A percentile compares a stretch with the other conserved stretches of the same genome.
phyloP scores from a whole-genome alignment of 257 asterid species.

The Scutellaria baicalensis region DNA sequence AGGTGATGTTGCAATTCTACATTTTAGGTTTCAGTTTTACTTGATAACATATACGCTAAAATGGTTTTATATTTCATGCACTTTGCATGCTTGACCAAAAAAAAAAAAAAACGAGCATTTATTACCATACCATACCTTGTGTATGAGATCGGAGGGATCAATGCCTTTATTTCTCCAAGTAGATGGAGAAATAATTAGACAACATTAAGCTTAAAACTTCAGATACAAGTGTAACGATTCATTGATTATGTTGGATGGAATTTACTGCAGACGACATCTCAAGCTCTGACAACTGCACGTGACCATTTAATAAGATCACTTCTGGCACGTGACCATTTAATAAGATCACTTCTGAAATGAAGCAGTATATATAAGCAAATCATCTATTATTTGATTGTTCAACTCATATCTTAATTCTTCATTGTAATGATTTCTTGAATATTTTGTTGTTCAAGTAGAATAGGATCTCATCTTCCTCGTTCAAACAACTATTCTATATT shows the following conservation, averaged over 20 bases:
- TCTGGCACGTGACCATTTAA: too few species aligned
- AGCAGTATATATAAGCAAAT: not conserved
- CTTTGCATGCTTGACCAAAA: not conserved
- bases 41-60: not conserved
- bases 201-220: not conserved
- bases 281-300: constrained; percentile 32
- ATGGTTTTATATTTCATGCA: not conserved
- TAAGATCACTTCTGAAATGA: constrained; percentile 25
- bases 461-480: not conserved
- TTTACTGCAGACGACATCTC: constrained; percentile 26
- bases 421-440: not conserved
- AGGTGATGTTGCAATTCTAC: constrained; percentile 35
- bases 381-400: constrained; percentile 1
- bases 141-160: not conserved
- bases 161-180: not conserved
- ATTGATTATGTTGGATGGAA: not conserved
- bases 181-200: too few species aligned
- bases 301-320: constrained; percentile 32
- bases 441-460: not conserved
- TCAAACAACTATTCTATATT: not conserved
- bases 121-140: too few species aligned
- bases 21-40: not conserved
- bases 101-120: too few species aligned
- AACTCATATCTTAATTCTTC: not conserved
- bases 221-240: too few species aligned